Evolutionary conservation across 2,329 filamentous ascomycete species (phyloP).

Genomic region (Alternaria ventricosa): DNA sequence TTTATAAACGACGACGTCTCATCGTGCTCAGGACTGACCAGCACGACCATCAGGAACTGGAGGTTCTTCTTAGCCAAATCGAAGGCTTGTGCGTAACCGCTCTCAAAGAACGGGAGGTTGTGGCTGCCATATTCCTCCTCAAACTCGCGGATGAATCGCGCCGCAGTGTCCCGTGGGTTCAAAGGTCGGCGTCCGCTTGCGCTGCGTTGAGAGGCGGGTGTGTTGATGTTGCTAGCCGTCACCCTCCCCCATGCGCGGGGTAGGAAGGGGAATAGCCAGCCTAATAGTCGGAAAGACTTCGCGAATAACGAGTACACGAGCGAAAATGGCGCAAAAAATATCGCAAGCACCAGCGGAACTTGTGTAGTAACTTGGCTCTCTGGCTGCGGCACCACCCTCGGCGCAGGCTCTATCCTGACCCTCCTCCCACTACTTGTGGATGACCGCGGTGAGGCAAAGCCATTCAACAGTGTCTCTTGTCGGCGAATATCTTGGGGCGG

Average conservation of each 20-base stretch:
- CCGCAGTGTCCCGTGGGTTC: conserved; percentile 84
- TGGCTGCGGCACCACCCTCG: conserved; percentile 80
- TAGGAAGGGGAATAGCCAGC: conserved; percentile 81
- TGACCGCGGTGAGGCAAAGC: conserved; percentile 46
- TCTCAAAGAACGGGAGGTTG: conserved; percentile 79
- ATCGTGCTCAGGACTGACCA: conserved; percentile 93
- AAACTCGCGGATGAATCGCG: conserved; percentile 89
- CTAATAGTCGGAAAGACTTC: conserved; percentile 72
- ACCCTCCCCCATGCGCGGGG: conserved; percentile 65
- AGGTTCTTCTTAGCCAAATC: conserved; percentile 89
- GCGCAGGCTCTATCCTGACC: conserved; percentile 69
- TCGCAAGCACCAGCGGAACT: conserved; percentile 75
- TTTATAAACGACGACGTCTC: conserved; percentile 83
- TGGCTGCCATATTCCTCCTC: conserved; percentile 87
- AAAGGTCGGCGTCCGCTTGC: conserved; percentile 76
- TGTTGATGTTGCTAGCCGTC: conserved; percentile 55
- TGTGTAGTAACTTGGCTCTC: conserved; percentile 69
- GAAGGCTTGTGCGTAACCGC: conserved; percentile 88
- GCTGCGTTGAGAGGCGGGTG: conserved; percentile 58
- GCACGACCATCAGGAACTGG: conserved; percentile 86
- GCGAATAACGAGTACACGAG: conserved; percentile 76
- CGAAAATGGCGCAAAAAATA: conserved; percentile 83
- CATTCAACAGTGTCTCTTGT: conserved; percentile 72
- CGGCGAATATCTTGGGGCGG: conserved; percentile 69
- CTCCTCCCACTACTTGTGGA: conserved; percentile 40